These are phyloP conservation scores for Globisporangium sylvaticum DNA, from an alignment of 352 stramenopile genomes.

Conservation along the genomic window DNA sequence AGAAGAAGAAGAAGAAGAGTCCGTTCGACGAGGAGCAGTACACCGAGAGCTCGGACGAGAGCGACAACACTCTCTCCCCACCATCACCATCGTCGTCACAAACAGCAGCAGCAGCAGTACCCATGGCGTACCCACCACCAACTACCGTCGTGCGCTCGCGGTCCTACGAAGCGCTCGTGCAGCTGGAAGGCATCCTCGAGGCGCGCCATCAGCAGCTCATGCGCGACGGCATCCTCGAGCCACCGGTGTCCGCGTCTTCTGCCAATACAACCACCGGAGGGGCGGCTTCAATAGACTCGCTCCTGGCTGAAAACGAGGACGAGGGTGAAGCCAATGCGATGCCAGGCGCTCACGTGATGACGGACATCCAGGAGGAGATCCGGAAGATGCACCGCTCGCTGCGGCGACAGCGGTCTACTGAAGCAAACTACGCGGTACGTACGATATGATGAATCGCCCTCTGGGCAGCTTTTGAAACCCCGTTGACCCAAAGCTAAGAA, in stretches of 20 bases:
- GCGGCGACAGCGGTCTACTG: not conserved
- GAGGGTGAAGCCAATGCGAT: not conserved
- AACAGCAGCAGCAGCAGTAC: not conserved
- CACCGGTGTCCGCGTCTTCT: not conserved
- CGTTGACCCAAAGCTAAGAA: not conserved
- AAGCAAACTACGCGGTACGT: not conserved
- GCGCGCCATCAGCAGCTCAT: constrained; percentile 69
- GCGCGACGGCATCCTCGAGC: constrained; percentile 31
- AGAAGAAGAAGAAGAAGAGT: not conserved
- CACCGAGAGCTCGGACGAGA: constrained; percentile 8
- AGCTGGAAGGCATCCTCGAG: constrained; percentile 71
- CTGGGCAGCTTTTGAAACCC: not conserved
- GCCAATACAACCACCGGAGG: not conserved
- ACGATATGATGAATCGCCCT: not conserved
- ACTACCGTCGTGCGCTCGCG: constrained; percentile 33
- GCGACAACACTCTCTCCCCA: not conserved
- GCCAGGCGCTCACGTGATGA: not conserved
- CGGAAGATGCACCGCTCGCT: constrained; percentile 24
- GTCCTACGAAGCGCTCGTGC: constrained; percentile 73
- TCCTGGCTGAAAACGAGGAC: not conserved
- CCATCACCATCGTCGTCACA: not conserved
- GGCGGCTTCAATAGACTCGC: not conserved
- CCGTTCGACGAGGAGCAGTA: constrained; percentile 12
- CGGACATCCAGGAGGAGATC: constrained; percentile 25
- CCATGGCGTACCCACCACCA: not conserved